These are phyloP conservation scores for Sporothrix brasiliensis DNA, from an alignment of 2,329 filamentous ascomycete species.

Conservation along the genomic window DNA sequence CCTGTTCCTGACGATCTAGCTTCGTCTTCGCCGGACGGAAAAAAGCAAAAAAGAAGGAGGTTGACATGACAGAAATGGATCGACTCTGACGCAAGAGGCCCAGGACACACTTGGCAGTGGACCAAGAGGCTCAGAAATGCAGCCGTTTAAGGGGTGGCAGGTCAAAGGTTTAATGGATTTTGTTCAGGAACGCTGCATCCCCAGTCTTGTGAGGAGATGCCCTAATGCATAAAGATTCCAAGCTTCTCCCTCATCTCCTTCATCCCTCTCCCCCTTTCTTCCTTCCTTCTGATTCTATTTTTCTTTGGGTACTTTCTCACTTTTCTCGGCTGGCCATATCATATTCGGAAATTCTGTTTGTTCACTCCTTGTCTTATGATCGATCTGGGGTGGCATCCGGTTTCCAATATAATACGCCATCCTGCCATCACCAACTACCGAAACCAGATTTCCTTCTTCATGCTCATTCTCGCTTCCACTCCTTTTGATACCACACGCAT, in stretches of 20 bases:
- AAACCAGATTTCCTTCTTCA: slow-evolving; percentile 5
- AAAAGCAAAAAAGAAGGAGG: slow-evolving; percentile 20
- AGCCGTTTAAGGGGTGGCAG: slow-evolving; percentile 33
- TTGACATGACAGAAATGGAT: slow-evolving; percentile 30
- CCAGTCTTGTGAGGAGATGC: slow-evolving; percentile 2
- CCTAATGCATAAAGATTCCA: slow-evolving; percentile 24
- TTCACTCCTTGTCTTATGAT: slow-evolving; percentile 13
- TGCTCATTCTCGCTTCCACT: background rate
- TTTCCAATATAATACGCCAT: slow-evolving; percentile 25
- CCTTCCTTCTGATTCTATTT: background rate
- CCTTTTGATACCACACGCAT: slow-evolving; percentile 11
- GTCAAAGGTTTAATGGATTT: slow-evolving; percentile 23
- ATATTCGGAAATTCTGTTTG: background rate
- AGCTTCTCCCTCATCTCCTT: slow-evolving; percentile 28
- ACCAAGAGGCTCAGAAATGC: slow-evolving; percentile 27
- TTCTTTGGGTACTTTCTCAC: background rate
- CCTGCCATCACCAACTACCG: slow-evolving; percentile 21
- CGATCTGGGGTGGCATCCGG: slow-evolving; percentile 9
- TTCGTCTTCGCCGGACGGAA: background rate
- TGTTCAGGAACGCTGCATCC: slow-evolving; percentile 18
- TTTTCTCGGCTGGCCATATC: slow-evolving; percentile 4
- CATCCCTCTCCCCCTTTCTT: slow-evolving; percentile 31
- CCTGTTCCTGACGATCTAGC: slow-evolving; percentile 20
- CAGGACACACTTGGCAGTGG: background rate
- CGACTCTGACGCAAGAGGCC: slow-evolving; percentile 3